Conservation (phyloP, 1,284 basidiomycete species). For the Uromyces viciae-fabae region DNA sequence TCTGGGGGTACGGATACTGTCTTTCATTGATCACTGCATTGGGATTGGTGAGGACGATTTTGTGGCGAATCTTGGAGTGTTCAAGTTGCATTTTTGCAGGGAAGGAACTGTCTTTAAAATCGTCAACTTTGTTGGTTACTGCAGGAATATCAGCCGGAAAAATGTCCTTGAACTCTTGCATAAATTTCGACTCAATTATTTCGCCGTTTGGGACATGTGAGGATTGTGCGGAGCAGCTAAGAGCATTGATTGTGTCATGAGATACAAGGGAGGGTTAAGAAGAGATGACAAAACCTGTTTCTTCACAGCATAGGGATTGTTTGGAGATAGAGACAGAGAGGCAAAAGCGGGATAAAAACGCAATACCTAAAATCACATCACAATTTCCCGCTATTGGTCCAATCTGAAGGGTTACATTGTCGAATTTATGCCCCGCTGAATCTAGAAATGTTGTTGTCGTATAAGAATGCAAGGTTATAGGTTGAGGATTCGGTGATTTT, state of each 20-base stretch:
- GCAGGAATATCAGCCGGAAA: neutral
- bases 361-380: slow-evolving; percentile 6
- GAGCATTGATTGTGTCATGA: neutral
- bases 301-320: neutral
- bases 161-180: neutral
- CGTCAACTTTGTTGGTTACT: neutral
- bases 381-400: neutral
- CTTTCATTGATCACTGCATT: neutral
- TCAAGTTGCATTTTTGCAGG: neutral
- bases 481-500: no score
- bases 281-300: no score
- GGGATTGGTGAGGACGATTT: neutral
- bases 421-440: neutral
- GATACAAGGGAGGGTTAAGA: neutral
- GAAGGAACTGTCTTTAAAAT: neutral
- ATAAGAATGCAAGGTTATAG: neutral
- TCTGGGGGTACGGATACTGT: slow-evolving; percentile 14
- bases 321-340: neutral
- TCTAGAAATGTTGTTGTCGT: neutral
- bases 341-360: neutral
- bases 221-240: neutral
- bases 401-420: neutral
- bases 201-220: neutral
- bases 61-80: neutral
- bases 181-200: neutral